Percentiles rank a stretch among this genome's conserved stretches.
These are phyloP conservation scores for Pachyrhizus erosus DNA, from an alignment of 306 rosid genomes.

Conservation along the genomic window DNA sequence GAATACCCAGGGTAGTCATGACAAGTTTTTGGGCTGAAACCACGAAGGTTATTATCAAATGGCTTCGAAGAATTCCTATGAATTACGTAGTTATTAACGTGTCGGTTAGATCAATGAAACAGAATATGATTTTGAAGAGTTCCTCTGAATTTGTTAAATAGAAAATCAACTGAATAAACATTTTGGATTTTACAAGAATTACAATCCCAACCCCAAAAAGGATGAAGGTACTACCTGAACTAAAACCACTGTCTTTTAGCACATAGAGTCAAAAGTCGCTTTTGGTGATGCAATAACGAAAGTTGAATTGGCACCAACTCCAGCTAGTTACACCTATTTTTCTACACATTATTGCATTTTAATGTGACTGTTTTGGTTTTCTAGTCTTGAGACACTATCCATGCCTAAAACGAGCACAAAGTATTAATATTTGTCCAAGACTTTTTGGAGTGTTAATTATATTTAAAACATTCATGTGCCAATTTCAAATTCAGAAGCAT, in stretches of 20 bases:
- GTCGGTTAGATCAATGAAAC: neutral
- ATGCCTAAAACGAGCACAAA: neutral
- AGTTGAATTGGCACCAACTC: neutral
- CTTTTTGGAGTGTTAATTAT: neutral
- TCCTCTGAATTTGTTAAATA: neutral
- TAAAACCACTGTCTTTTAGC: neutral
- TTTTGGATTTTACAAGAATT: neutral
- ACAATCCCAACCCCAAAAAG: neutral
- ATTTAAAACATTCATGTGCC: neutral
- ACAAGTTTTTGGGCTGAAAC: neutral
- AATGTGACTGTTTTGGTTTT: neutral
- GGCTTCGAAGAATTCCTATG: neutral
- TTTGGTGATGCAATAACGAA: slow-evolving; percentile 8
- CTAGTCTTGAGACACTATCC: neutral
- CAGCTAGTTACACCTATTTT: slow-evolving; percentile 7
- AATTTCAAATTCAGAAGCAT: slow-evolving; percentile 16
- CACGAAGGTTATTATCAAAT: neutral
- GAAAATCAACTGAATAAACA: neutral
- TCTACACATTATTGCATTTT: neutral
- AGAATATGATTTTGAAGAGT: neutral
- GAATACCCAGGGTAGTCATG: no score
- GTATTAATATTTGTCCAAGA: slow-evolving; percentile 1
- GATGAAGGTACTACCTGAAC: neutral
- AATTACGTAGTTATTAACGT: neutral
- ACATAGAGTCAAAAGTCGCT: neutral